Evolutionary conservation across 345 rosid species (phyloP), one percentile per base, ranked within the genome.

Genomic region (Clausena lansium): DNA sequence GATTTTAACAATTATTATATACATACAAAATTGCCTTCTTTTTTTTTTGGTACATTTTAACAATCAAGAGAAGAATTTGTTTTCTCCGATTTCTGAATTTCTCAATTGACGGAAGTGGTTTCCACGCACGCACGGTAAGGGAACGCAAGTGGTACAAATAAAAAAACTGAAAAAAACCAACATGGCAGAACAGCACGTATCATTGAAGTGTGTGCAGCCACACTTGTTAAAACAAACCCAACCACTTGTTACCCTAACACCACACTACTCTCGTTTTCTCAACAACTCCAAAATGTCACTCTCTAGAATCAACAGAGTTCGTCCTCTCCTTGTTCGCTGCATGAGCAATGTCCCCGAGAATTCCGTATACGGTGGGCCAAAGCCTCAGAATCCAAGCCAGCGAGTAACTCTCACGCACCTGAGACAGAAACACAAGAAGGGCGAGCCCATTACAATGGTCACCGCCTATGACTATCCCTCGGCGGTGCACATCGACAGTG

Each of bases 401-500:
- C 85, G 95, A 64, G 91, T 94, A 24, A 94, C 97, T n/a, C 81
- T 92, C 33, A 81, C 84, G 64, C 81, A 78, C 41, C 77, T 92
- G 63, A 83, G 86, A 27, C 97, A 92, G 78, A 96, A 88, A 81
- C 86, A 94, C 84, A 84, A 81, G 72, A 87, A 58, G 65, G 87
- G 91, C 11, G 88, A 91, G 58, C 94, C 94, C 71, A 94, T 96
- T 59, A 87, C 93, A 3, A 84, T 90, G 15, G 94, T 94, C 79
- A 90, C 99, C 61, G 97, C 89, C 57, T 92, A 94, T 75, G 98
- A 96, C 78, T 96, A 96, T 52, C 97, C 98, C 8, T 89, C 98
- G 0, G 95, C 93, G 1, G 98, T 91, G 75, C 98, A 92, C 77
- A 41, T 96, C 52, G 97, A 96, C 73, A 81, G 84, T 70, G 95